These are phyloP conservation scores for Capsella bursapastoris DNA, from an alignment of 345 rosid species.

Conservation along the genomic window DNA sequence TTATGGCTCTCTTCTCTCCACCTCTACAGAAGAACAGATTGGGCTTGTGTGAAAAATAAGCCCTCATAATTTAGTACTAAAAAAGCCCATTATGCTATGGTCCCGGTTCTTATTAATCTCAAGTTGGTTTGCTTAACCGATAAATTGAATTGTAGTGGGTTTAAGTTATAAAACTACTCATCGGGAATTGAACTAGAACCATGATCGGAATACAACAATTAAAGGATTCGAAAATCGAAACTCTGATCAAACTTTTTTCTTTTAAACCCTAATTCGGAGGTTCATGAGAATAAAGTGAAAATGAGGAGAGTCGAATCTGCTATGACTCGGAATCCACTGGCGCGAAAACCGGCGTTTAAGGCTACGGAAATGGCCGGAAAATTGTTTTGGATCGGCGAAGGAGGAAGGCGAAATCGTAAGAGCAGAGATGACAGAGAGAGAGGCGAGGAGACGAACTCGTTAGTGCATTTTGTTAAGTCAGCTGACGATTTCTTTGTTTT, in stretches of 20 bases:
- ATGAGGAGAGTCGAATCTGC: not conserved
- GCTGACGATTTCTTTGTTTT: not conserved
- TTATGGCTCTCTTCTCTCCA: not conserved
- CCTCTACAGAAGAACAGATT: not conserved
- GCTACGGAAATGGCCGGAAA: not conserved
- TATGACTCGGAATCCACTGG: not conserved
- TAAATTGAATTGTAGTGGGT: not conserved
- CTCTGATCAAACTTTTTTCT: no score
- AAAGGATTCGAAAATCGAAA: no score
- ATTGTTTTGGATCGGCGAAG: not conserved
- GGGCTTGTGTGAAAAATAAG: not conserved
- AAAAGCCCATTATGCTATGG: conserved; percentile 18
- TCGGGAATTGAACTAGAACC: not conserved
- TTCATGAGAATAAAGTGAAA: not conserved
- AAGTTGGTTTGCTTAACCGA: conserved; percentile 1
- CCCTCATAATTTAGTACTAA: not conserved
- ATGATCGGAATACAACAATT: no score
- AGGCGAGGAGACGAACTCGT: conserved; percentile 11
- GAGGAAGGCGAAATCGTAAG: conserved; percentile 9
- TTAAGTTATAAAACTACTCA: not conserved
- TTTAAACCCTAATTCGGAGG: not conserved
- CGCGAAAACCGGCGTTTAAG: not conserved
- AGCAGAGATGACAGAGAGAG: not conserved
- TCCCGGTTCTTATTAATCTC: not conserved
- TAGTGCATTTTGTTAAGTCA: conserved; percentile 11